Evolutionary conservation across 306 rosid genomes (phyloP).

Genomic region (Prunus padus): DNA sequence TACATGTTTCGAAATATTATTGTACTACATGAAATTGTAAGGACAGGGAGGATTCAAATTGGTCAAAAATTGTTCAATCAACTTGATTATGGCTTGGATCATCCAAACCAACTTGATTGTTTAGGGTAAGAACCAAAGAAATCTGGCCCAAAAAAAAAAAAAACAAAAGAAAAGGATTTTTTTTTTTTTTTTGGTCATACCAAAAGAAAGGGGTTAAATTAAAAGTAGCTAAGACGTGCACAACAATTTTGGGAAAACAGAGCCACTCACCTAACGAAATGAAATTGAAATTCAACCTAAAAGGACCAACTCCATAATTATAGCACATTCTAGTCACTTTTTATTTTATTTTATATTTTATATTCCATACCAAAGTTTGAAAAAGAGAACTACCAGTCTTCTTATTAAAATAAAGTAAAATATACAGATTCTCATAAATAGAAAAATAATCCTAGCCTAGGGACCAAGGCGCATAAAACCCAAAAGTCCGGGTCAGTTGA

Average conservation of each 20-base stretch:
- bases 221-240: background rate
- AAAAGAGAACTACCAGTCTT: background rate
- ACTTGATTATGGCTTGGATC: too few species aligned
- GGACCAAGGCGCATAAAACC: background rate
- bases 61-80: too few species aligned
- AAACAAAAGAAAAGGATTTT: too few species aligned
- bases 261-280: background rate
- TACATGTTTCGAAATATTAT: too few species aligned
- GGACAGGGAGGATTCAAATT: too few species aligned
- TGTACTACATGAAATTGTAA: too few species aligned
- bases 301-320: conserved; percentile 5
- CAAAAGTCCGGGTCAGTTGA: conserved; percentile 2
- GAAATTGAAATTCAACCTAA: background rate
- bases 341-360: too few species aligned
- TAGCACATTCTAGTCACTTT: background rate
- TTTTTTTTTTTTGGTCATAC: too few species aligned
- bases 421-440: background rate
- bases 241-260: background rate
- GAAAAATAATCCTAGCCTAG: background rate
- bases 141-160: too few species aligned
- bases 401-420: background rate
- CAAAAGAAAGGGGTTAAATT: background rate
- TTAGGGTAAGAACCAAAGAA: too few species aligned
- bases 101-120: too few species aligned
- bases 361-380: background rate